Percentiles rank a stretch among this genome's conserved stretches.
Conservation (phyloP, 2,329 filamentous ascomycete genomes). For the Fusarium torreyae region DNA sequence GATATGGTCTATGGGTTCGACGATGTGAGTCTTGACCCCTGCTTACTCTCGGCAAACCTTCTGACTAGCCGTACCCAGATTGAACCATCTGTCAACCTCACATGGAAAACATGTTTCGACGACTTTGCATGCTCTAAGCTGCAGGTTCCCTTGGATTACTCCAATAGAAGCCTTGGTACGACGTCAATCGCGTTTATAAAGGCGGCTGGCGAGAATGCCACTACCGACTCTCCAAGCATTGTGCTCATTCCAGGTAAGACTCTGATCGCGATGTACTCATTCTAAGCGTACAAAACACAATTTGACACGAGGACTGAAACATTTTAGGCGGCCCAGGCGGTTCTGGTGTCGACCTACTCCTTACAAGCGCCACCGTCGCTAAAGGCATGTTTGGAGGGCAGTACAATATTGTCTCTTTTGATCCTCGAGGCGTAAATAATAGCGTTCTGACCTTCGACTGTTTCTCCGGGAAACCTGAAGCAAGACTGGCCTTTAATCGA, state of each 20-base stretch:
- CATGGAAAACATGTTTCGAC: constrained; percentile 1
- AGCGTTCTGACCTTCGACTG: background rate
- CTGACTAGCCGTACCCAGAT: background rate
- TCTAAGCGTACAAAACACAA: background rate
- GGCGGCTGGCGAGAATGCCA: constrained; percentile 1
- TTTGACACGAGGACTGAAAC: background rate
- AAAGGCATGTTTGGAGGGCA: background rate
- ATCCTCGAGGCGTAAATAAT: background rate
- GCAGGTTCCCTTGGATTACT: background rate
- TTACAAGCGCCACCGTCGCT: too few relatives aligned
- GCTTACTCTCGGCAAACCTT: too few relatives aligned
- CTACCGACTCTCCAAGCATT: background rate
- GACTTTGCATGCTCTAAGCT: constrained; percentile 1
- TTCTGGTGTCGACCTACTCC: background rate
- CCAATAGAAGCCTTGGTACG: background rate
- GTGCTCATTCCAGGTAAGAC: background rate
- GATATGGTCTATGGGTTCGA: background rate
- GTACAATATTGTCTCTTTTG: constrained; percentile 1
- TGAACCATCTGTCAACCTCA: background rate
- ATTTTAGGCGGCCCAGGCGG: background rate
- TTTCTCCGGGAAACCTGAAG: background rate
- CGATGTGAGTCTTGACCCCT: background rate
- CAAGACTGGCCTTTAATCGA: background rate
- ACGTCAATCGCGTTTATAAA: background rate
- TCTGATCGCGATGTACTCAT: too few relatives aligned